Percentiles rank a stretch among this genome's conserved stretches.
Conservation (phyloP, 345 rosid genomes). For the Reutealis trisperma region DNA sequence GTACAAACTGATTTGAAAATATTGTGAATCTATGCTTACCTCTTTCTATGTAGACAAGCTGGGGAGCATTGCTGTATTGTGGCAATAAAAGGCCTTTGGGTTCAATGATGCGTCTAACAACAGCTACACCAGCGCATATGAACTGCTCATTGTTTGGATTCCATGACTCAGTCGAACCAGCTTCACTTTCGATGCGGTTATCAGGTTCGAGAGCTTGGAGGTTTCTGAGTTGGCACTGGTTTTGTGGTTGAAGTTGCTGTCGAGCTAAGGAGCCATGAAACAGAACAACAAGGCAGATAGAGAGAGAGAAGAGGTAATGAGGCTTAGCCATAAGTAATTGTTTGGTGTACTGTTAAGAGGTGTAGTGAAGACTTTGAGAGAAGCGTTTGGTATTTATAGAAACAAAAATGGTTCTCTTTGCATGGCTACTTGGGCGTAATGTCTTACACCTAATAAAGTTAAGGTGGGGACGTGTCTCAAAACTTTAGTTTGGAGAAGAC, state of each 20-base stretch:
- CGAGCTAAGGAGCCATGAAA: slow-evolving; percentile 43
- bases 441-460: too few relatives aligned
- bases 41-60: slow-evolving; percentile 47
- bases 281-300: slow-evolving; percentile 38
- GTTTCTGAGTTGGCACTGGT: slow-evolving; percentile 52
- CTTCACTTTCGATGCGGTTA: slow-evolving; percentile 46
- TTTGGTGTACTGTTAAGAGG: too few relatives aligned
- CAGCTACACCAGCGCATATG: slow-evolving; percentile 58
- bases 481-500: too few relatives aligned
- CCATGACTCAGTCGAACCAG: slow-evolving; percentile 57
- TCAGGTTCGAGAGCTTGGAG: slow-evolving; percentile 53
- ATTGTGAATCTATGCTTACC: slow-evolving; percentile 24
- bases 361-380: too few relatives aligned
- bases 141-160: slow-evolving; percentile 53
- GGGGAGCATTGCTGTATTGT: slow-evolving; percentile 40
- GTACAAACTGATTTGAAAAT: too few relatives aligned
- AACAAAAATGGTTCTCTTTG: too few relatives aligned
- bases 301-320: slow-evolving; percentile 31
- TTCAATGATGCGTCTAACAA: slow-evolving; percentile 40
- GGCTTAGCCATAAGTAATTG: slow-evolving; percentile 13
- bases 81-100: slow-evolving; percentile 44
- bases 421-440: too few relatives aligned
- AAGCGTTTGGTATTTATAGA: too few relatives aligned
- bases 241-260: slow-evolving; percentile 18
- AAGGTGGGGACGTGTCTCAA: too few relatives aligned